Evolutionary conservation across 2,329 filamentous ascomycete species (phyloP).

Genomic region (Truncatella angustata): DNA sequence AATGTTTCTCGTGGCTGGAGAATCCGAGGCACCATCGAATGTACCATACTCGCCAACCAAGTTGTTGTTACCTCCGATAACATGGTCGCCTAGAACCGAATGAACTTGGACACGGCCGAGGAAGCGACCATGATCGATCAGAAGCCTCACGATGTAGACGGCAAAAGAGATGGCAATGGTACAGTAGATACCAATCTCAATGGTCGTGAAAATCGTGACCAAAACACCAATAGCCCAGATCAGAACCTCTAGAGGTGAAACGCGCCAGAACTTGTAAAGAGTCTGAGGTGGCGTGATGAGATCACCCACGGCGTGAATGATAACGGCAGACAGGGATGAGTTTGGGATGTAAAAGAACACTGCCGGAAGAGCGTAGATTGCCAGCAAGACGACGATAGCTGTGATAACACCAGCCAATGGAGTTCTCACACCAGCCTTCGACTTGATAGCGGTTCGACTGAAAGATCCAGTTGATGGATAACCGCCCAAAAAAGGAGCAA

Average conservation of each 20-base stretch:
- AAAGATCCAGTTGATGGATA: conserved; percentile 96
- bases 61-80: conserved; percentile 60
- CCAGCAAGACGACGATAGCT: conserved; percentile 78
- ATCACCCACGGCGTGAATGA: conserved; percentile 94
- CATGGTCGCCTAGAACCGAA: conserved; percentile 75
- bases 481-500: conserved; percentile 87
- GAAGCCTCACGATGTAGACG: conserved; percentile 77
- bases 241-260: conserved; percentile 83
- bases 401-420: conserved; percentile 90
- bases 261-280: conserved; percentile 92
- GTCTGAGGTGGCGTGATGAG: conserved; percentile 88
- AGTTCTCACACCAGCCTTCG: conserved; percentile 91
- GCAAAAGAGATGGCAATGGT: conserved; percentile 77
- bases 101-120: conserved; percentile 81
- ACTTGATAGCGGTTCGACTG: conserved; percentile 94
- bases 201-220: conserved; percentile 82
- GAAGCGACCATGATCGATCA: conserved; percentile 80
- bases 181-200: conserved; percentile 90
- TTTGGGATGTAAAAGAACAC: conserved; percentile 94
- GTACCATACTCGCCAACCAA: conserved; percentile 55
- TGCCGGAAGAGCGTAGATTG: conserved; percentile 82
- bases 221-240: conserved; percentile 94
- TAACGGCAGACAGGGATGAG: conserved; percentile 78
- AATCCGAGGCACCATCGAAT: conserved; percentile 38
- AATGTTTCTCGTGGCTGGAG: conserved; percentile 59